phyloP scores from a whole-genome alignment of 495 filamentous ascomycete species.

The Sphaerosporella brunnea region DNA sequence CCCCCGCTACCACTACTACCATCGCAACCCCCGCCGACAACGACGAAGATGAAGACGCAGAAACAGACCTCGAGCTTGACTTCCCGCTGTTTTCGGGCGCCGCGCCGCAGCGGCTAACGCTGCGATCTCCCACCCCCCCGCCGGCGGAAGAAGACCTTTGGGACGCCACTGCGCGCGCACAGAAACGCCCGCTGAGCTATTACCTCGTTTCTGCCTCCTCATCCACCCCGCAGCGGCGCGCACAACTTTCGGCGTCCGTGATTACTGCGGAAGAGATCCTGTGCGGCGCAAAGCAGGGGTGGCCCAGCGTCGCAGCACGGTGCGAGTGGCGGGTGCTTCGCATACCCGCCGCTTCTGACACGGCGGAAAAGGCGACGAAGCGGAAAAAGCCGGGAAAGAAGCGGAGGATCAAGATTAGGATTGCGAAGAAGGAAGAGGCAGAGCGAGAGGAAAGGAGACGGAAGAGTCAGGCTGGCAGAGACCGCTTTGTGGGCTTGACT shows the following conservation, averaged over 20 bases:
- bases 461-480: neutral
- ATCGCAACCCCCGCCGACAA: no score
- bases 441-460: slow-evolving; percentile 3
- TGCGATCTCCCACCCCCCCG: slow-evolving; percentile 12
- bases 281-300: neutral
- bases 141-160: slow-evolving; percentile 12
- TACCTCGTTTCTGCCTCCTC: slow-evolving; percentile 9
- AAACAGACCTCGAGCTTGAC: slow-evolving; percentile 8
- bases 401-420: neutral
- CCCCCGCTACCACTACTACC: no score
- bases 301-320: neutral
- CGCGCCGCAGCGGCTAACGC: slow-evolving; percentile 9
- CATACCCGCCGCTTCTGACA: neutral
- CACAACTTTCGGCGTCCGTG: neutral
- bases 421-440: slow-evolving; percentile 2
- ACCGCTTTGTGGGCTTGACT: neutral
- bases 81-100: slow-evolving; percentile 16
- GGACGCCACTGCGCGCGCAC: slow-evolving; percentile 9
- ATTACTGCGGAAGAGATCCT: slow-evolving; percentile 2
- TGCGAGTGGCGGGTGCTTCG: slow-evolving; percentile 3
- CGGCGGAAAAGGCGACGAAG: neutral
- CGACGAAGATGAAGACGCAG: neutral
- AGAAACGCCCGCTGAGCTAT: slow-evolving; percentile 8
- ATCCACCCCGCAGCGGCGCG: slow-evolving; percentile 1
- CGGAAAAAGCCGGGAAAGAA: slow-evolving; percentile 6